Evolutionary conservation across 208 protist genomes (phyloP), one percentile per base, ranked within the genome.

Genomic region (Novymonas esmeraldas): DNA sequence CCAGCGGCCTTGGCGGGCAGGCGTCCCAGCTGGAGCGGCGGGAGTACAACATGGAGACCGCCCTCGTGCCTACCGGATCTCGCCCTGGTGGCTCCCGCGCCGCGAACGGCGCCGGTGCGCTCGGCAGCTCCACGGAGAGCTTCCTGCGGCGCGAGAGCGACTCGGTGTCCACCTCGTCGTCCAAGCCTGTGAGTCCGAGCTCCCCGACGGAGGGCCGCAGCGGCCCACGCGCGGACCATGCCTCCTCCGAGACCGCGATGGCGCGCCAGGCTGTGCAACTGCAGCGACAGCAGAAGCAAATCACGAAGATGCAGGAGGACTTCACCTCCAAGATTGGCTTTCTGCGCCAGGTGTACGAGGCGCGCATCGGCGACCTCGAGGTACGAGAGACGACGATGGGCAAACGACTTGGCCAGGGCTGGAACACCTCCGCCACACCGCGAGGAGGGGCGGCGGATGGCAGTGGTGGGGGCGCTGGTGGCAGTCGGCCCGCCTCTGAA

Each of bases 261-360:
- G 77, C 78, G 1, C 79, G 82, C 11, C 79, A 90, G 56, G 77
- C 78, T 4, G 62, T 78, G 63, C 82, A 85, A 60, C 71, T 93
- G 29, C 78, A 81, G 46, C 74, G 79, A 14, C 72, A 91, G 72
- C 82, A 94, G 49, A 84, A 92, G 60, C 81, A 89, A 51, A 78
- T 91, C n/a, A 67, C 85, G 6, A 87, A 79, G 55, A 78, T 94
- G 50, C 83, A 85, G 50, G 83, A 91, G 22, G 93, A 97, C 58
- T 97, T 95, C 63, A 77, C 87, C 22, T 81, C 87, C n/a, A 93
- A 94, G 64, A 72, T 96, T 22, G 82, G 76, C 13, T 96, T 97
- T 39, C 64, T 97, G 39, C 81, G 93, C 0, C 89, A 97, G 65
- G 85, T 95, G 7, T 97, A 97, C 82, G 93, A 97, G 79, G 87